phyloP scores from a whole-genome alignment of 2,329 filamentous ascomycete genomes.

The Arthrobotrys sinensis region DNA sequence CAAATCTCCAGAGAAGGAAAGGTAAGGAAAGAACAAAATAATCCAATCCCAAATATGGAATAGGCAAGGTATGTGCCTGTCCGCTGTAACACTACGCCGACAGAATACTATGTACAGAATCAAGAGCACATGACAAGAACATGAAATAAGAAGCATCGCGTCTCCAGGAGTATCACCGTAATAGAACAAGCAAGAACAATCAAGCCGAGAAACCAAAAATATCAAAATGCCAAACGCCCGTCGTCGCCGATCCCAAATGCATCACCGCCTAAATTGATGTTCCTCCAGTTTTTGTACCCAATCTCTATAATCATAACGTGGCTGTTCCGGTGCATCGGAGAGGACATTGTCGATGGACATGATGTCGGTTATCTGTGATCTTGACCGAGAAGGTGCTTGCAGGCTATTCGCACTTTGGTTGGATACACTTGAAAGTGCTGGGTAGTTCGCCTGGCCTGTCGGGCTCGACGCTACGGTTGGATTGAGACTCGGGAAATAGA shows the following conservation, averaged over 20 bases:
- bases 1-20: background rate
- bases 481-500: constrained; percentile 56
- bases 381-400: constrained; percentile 46
- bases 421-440: constrained; percentile 56
- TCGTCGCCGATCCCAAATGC: constrained; percentile 55
- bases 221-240: constrained; percentile 57
- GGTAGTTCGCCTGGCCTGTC: constrained; percentile 56
- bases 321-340: constrained; percentile 49
- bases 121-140: constrained; percentile 23
- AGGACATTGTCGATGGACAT: constrained; percentile 61
- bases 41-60: constrained; percentile 7
- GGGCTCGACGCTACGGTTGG: constrained; percentile 45
- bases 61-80: constrained; percentile 30
- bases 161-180: constrained; percentile 58
- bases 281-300: constrained; percentile 59
- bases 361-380: constrained; percentile 60
- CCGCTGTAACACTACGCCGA: constrained; percentile 20
- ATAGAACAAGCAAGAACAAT: constrained; percentile 30
- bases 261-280: constrained; percentile 56
- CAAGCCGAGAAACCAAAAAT: constrained; percentile 23
- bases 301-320: constrained; percentile 56
- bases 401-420: constrained; percentile 54
- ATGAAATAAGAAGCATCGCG: constrained; percentile 23
- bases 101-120: constrained; percentile 52
- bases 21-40: constrained; percentile 16